These are phyloP conservation scores for Plantago coronopus DNA, from an alignment of 305 asterid genomes.

Conservation along the genomic window DNA sequence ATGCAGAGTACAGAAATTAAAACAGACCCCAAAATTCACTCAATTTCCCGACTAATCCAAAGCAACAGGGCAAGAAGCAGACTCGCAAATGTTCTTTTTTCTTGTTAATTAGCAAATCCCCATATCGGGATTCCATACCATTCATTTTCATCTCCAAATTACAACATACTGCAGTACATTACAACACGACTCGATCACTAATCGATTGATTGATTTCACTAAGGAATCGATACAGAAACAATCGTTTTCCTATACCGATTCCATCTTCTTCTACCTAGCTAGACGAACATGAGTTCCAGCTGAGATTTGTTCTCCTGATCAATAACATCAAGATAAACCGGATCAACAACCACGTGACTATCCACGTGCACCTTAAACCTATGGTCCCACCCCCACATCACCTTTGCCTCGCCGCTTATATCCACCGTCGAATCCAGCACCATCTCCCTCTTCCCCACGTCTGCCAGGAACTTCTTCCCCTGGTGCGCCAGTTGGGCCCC, in stretches of 20 bases:
- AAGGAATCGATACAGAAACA: too few relatives aligned
- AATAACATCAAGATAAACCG: slow-evolving; percentile 74
- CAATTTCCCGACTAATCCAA: too few relatives aligned
- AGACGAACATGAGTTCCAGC: slow-evolving; percentile 34
- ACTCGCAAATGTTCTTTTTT: too few relatives aligned
- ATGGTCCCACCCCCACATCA: slow-evolving; percentile 78
- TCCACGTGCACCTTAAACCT: slow-evolving; percentile 77
- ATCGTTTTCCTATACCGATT: too few relatives aligned
- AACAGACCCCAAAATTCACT: too few relatives aligned
- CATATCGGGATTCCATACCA: too few relatives aligned
- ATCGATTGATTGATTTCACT: not conserved
- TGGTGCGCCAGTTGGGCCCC: slow-evolving; percentile 73
- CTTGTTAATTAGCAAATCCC: too few relatives aligned
- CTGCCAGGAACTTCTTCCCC: slow-evolving; percentile 62
- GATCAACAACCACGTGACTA: slow-evolving; percentile 90
- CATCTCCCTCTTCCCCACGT: slow-evolving; percentile 82
- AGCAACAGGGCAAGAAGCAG: too few relatives aligned
- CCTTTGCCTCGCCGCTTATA: slow-evolving; percentile 71
- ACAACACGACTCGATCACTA: too few relatives aligned
- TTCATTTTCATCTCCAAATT: too few relatives aligned
- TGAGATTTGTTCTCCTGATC: slow-evolving; percentile 72
- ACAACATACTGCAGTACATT: too few relatives aligned
- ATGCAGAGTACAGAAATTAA: too few relatives aligned
- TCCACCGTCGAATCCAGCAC: slow-evolving; percentile 74
- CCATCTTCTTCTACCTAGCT: slow-evolving; percentile 2